A percentile compares a stretch with the other conserved stretches of the same genome.
These are phyloP conservation scores for Thraustochytrium striatum DNA, from an alignment of 352 stramenopile genomes.

Conservation along the genomic window DNA sequence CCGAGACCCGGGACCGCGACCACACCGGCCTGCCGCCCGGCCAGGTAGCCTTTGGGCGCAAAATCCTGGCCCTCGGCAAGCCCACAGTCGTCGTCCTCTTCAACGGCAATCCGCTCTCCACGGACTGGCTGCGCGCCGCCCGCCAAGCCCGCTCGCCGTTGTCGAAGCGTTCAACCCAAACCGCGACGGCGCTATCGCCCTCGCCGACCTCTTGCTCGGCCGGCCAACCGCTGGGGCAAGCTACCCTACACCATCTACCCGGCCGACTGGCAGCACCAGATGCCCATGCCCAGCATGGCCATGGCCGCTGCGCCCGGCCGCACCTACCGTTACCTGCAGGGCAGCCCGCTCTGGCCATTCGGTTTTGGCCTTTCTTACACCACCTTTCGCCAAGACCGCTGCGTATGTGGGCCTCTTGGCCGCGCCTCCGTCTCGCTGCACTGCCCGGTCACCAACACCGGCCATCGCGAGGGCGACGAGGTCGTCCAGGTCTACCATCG, in stretches of 20 bases:
- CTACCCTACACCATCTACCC: slow-evolving; percentile 47
- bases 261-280: not conserved
- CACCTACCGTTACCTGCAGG: slow-evolving; percentile 48
- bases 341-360: slow-evolving; percentile 33
- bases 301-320: slow-evolving; percentile 39
- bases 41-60: slow-evolving; percentile 11
- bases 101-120: slow-evolving; percentile 39
- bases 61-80: not conserved
- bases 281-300: slow-evolving; percentile 34
- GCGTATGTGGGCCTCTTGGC: not conserved
- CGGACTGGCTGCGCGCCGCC: slow-evolving; percentile 7
- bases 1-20: slow-evolving; percentile 24
- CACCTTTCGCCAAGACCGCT: slow-evolving; percentile 55
- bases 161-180: slow-evolving; percentile 45
- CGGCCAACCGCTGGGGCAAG: slow-evolving; percentile 44
- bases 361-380: slow-evolving; percentile 75
- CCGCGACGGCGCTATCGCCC: not conserved
- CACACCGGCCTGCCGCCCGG: slow-evolving; percentile 20
- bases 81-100: slow-evolving; percentile 38
- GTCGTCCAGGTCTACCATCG: slow-evolving; percentile 12
- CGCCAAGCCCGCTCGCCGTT: not conserved
- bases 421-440: not conserved
- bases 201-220: slow-evolving; percentile 28
- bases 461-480: slow-evolving; percentile 14
- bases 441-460: slow-evolving; percentile 1